Base-by-base conservation (phyloP, 306 rosid genomes). In the Ormosia emarginata region DNA sequence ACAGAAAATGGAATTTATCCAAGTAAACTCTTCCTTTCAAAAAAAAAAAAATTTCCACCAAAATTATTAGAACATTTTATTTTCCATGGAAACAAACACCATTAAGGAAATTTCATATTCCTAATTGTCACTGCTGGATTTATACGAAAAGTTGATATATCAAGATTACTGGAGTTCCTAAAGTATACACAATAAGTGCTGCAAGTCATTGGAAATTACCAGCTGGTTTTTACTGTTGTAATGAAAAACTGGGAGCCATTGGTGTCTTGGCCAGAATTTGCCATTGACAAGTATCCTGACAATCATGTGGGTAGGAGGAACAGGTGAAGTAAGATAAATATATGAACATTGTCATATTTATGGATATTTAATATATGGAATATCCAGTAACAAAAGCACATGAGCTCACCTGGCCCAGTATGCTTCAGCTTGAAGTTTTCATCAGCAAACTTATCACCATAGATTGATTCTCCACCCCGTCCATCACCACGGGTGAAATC, bases 231-330 rank as follows among this genome's bases (percentile, higher is more conserved):
- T 41, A 91, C 83, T 2, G 99, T 95, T 4, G 95, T 91, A 49
- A 95, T 91, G 86, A 93, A 95, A 86, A 93, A 95, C 57, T 95
- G 99, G 0, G 99, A 95, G 75, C 99, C 98, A 8, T 95, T 95
- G 72, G 94, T 93, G 84, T 90, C 99, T 12, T 89, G 78, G 49
- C 99, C 99, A 40, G 91, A 82, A 86, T 95, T 95, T 50, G 99
- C 99, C 98, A 95, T 93, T 0, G 94, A 93, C 78, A 95, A 36
- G 84, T 86, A 81, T 80, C 98, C 98, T 95, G 87, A 62, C 18
- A 44, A 37, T 55, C 86, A 82, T 33, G 67, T 11, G 29, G 10
- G 57, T 30, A 46, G 33, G 12, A 29, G 34, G 73, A 70, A 47
- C 37, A 50, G 17, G 52, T 72, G 46, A 74, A 70, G 52, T 58